Base-by-base conservation (phyloP, 2,329 filamentous ascomycete species). In the Dryadomyces quercus-mongolicae region DNA sequence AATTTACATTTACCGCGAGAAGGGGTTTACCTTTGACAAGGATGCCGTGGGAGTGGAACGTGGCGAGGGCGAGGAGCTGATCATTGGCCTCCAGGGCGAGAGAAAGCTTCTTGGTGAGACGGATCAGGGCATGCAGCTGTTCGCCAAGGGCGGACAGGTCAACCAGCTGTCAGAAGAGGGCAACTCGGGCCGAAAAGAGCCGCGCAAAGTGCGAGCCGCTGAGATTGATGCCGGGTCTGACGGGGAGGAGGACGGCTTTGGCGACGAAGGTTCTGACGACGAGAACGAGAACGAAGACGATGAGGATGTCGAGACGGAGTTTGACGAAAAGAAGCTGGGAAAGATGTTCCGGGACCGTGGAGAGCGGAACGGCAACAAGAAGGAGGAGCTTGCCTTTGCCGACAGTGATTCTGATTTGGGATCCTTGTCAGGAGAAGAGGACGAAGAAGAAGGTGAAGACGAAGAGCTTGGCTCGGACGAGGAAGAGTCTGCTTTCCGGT, bases 401-500 rank as follows among this genome's bases (percentile, higher is more conserved):
- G 93, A 98, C 64, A 95, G 89, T 64, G 94, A 98, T 67, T 98
- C 93, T 0, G 94, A 98, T 66, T 76, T 98, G 5, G 93, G 93
- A 7, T 95, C 92, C 3, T 70, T 96, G 59, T 95, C 88, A 71
- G 45, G 72, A 6, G 76, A 78, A 2, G 72, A 73, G 1, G 69
- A 73, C 0, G 76, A n/a, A n/a, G n/a, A n/a, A 71, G 45, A 72
- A 6, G 76, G 78, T 2, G 72, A 73, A 1, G 69, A 73, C 0
- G 76, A 80, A 16, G 78, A 80, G 42, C 71, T 73, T 13, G 71
- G 74, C 15, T 70, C 73, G 8, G 70, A 72, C 0, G 76, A 80
- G 16, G 78, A 80, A 43, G 71, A 73, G 13, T 85, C 84, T 2
- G 84, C 78, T 3, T 62, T 88, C 21, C 78, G 82, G 47, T 98